phyloP scores from a whole-genome alignment of 257 asterid genomes.

The Datura wrightii region DNA sequence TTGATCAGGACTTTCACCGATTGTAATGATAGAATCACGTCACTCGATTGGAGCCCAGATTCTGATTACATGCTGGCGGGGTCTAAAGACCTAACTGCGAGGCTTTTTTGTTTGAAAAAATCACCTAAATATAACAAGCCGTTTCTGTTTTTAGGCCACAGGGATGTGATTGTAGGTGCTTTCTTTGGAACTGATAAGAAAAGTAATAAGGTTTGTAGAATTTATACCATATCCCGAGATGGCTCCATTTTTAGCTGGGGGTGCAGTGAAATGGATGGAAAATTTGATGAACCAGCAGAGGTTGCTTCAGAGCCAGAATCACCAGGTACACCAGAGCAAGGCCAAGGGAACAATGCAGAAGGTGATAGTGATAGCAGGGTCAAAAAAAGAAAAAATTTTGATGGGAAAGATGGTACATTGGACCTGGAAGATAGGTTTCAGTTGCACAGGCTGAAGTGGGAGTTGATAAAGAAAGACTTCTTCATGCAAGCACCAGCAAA shows the following conservation, averaged over 20 bases:
- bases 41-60: slow-evolving; percentile 85
- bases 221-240: slow-evolving; percentile 83
- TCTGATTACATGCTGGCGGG: slow-evolving; percentile 75
- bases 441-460: slow-evolving; percentile 72
- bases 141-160: slow-evolving; percentile 79
- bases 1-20: slow-evolving; percentile 76
- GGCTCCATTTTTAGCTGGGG: slow-evolving; percentile 86
- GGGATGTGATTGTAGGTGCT: slow-evolving; percentile 78
- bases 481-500: slow-evolving; percentile 86
- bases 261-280: slow-evolving; percentile 42
- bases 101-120: slow-evolving; percentile 69
- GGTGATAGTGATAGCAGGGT: slow-evolving; percentile 35
- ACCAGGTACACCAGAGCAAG: slow-evolving; percentile 81
- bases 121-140: slow-evolving; percentile 56
- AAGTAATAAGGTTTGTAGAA: slow-evolving; percentile 53
- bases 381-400: slow-evolving; percentile 66
- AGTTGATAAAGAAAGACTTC: slow-evolving; percentile 73
- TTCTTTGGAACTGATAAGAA: slow-evolving; percentile 79
- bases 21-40: slow-evolving; percentile 70
- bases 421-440: slow-evolving; percentile 47
- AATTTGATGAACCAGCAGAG: slow-evolving; percentile 42
- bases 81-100: slow-evolving; percentile 80
- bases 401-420: slow-evolving; percentile 45
- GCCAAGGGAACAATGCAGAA: slow-evolving; percentile 45
- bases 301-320: slow-evolving; percentile 73